Evolutionary conservation across 192 early-diverging fungal genomes (phyloP).

Genomic region (Coemansia sp.): DNA sequence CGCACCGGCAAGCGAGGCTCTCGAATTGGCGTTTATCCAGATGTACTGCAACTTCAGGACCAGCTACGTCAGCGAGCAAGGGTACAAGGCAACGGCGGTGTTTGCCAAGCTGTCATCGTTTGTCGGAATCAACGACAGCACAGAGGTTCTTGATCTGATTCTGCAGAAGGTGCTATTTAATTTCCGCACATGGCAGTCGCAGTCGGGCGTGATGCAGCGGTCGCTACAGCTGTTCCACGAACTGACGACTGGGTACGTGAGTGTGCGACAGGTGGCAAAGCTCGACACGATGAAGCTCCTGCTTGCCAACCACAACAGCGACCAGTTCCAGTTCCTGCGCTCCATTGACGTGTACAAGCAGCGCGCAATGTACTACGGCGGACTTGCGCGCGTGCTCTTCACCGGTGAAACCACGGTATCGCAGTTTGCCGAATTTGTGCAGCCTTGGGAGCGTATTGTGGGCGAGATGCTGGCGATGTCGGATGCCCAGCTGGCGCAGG

Average conservation of each 20-base stretch:
- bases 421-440: conserved; percentile 72
- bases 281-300: conserved; percentile 69
- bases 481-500: conserved; percentile 60
- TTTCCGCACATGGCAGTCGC: conserved; percentile 61
- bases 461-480: conserved; percentile 57
- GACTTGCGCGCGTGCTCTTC: conserved; percentile 76
- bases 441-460: conserved; percentile 63
- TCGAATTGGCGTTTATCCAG: conserved; percentile 80
- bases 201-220: conserved; percentile 59
- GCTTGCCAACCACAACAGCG: conserved; percentile 71
- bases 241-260: conserved; percentile 72
- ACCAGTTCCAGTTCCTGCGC: conserved; percentile 71
- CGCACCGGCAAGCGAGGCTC: conserved; percentile 57
- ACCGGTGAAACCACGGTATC: conserved; percentile 36
- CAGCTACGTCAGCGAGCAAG: conserved; percentile 76
- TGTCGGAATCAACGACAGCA: conserved; percentile 68
- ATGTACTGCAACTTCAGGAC: conserved; percentile 77
- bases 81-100: conserved; percentile 62
- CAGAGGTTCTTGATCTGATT: conserved; percentile 36
- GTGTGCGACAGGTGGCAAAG: conserved; percentile 74
- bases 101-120: conserved; percentile 64
- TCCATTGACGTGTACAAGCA: conserved; percentile 60
- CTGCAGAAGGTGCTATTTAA: conserved; percentile 58
- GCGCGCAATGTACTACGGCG: conserved; percentile 74
- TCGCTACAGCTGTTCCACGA: conserved; percentile 78